These are phyloP conservation scores for Ustilago tritici DNA, from an alignment of 1,284 basidiomycete species.

Conservation along the genomic window DNA sequence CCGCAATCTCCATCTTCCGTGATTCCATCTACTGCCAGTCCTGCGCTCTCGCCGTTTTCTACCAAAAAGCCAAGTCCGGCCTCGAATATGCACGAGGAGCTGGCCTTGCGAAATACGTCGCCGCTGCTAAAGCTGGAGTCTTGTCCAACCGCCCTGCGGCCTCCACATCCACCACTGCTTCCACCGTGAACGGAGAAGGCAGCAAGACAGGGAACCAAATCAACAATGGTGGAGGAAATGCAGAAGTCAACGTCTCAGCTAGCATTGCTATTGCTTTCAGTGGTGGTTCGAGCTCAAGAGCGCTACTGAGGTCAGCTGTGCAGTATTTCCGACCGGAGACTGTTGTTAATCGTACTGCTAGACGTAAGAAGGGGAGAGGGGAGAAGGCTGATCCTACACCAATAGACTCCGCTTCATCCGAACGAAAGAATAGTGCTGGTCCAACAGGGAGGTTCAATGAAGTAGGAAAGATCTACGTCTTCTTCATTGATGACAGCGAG, in stretches of 20 bases:
- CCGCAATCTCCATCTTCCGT: slow-evolving; percentile 44
- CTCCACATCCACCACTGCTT: background rate
- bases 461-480: slow-evolving; percentile 56
- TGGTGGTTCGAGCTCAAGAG: slow-evolving; percentile 30
- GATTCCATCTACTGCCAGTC: slow-evolving; percentile 58
- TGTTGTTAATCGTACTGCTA: slow-evolving; percentile 14
- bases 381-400: slow-evolving; percentile 3
- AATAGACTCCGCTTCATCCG: background rate
- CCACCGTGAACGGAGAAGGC: background rate
- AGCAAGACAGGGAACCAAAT: slow-evolving; percentile 17
- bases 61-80: slow-evolving; percentile 53
- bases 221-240: slow-evolving; percentile 35
- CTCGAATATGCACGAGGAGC: slow-evolving; percentile 59
- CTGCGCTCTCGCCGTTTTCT: slow-evolving; percentile 55
- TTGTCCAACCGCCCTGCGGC: background rate
- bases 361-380: slow-evolving; percentile 14
- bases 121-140: slow-evolving; percentile 14
- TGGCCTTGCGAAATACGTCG: slow-evolving; percentile 51
- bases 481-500: slow-evolving; percentile 58
- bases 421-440: slow-evolving; percentile 1
- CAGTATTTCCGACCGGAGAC: slow-evolving; percentile 42
- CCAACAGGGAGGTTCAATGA: slow-evolving; percentile 43
- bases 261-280: slow-evolving; percentile 43
- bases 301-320: slow-evolving; percentile 27
- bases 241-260: slow-evolving; percentile 34